Evolutionary conservation across 2,329 filamentous ascomycete species (phyloP), one percentile per base, ranked within the genome.

Genomic region (Claviceps humidiphila): DNA sequence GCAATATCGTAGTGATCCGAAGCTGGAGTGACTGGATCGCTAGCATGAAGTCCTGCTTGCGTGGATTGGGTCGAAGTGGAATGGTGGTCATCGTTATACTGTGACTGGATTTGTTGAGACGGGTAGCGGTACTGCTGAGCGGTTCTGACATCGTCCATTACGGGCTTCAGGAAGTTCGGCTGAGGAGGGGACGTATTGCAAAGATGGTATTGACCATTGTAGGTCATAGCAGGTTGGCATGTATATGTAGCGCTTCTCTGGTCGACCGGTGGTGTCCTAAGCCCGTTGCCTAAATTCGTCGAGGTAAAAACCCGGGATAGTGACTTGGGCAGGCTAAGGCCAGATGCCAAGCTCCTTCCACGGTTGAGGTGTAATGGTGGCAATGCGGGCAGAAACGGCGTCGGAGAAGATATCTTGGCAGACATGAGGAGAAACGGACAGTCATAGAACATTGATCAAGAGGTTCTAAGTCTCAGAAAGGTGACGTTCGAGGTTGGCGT

Each of bases 161-260:
- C 55, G 3, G 61, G 60, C 53, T 65, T 64, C 16, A 64, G 49
- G 38, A 67, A 65, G 26, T 61, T 58, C 26, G 65, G 54, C 53
- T 71, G 68, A 40, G 66, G 56, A 20, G 69, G 54, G 39, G 61
- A 53, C 22, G 62, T 57, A 22, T 69, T 63, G 51, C 74, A 73
- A 43, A 65, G 65, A 54, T 69, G 66, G 41, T 67, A 66, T 67
- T 75, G 71, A 56, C 61, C 66, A 42, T 74, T 70, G 63, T 75
- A 78, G 50, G 69, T 67, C 59, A 74, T 67, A 51, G 70, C 64
- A 13, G 71, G 66, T 49, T 76, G 73, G 58, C 77, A 78, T n/a
- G 72, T 67, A 55, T 77, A 78, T n/a, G 72, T 67, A 55, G 74
- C 67, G 58, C 71, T 75, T 77, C 80, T 74, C 54, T 71, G 68